Base-by-base conservation (phyloP, 2,329 filamentous ascomycete genomes). In the Grosmannia serpens region DNA sequence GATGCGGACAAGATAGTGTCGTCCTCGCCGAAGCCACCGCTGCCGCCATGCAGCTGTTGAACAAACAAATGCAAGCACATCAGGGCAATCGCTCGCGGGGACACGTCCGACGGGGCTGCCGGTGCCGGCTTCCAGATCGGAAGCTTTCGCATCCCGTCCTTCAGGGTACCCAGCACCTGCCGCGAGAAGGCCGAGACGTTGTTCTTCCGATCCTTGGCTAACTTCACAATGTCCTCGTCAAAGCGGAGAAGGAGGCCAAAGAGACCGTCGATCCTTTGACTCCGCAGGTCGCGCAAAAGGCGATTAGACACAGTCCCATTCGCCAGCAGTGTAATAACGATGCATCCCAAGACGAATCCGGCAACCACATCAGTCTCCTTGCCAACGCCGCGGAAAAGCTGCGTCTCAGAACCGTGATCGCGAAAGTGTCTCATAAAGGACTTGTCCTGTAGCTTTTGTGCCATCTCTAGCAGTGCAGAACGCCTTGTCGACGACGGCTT, bases 101-200 rank as follows among this genome's bases (percentile, higher is more conserved):
- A 85, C 8, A 91, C 64, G 8, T 58, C 33, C 1, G 60, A 46
- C 10, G 63, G 63, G 1, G 61, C 55, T 2, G 27, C 51, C 2
- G 68, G 67, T 13, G 73, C 70, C 1, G 78, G 75, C 50, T 79
- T 77, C 87, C 87, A 92, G 1, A 87, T 70, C 0, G 77, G 68
- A 41, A 83, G 74, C 27, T 77, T 71, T 53, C 78, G 68, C 4
- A 89, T 65, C 4, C 74, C 70, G 1, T 71, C 69, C 59, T 84
- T 82, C 49, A 89, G 75, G 0, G 77, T 73, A 9, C 70, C 64
- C 9, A 91, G 67, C 0, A 81, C 75, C 20, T 72, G 74, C 64
- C 84, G 84, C 13, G 80, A 81, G 33, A 82, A 76, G 66, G 80
- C 86, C 0, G 89, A 86, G 67, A 91, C 77, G 63, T 90, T 91